phyloP scores from a whole-genome alignment of 345 rosid genomes.

The Gossypium rotundifolium region DNA sequence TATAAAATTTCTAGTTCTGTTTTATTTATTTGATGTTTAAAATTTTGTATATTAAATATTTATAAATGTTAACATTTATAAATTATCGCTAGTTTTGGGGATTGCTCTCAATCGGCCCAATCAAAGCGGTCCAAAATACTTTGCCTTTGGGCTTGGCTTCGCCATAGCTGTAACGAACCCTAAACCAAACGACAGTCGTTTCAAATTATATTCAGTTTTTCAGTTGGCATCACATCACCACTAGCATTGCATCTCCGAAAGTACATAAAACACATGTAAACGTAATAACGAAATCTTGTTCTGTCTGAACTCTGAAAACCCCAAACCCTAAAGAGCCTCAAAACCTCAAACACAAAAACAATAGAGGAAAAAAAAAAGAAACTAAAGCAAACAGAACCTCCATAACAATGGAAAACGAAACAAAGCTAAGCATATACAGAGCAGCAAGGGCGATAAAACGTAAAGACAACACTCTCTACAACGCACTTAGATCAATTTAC shows the following conservation, averaged over 20 bases:
- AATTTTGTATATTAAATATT: no score
- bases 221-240: neutral
- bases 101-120: neutral
- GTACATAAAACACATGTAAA: neutral
- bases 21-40: no score
- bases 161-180: neutral
- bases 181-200: neutral
- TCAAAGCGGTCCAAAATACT: neutral
- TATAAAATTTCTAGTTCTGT: no score
- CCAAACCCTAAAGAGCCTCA: neutral
- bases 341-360: neutral
- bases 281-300: neutral
- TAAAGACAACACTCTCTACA: slow-evolving; percentile 64
- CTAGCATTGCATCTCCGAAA: neutral
- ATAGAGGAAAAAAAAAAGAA: neutral
- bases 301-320: neutral
- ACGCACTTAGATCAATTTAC: slow-evolving; percentile 71
- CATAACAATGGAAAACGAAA: slow-evolving; percentile 20
- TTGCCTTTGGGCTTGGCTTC: neutral
- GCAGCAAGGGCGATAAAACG: slow-evolving; percentile 74
- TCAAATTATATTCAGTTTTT: neutral
- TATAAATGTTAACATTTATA: no score
- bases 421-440: slow-evolving; percentile 68
- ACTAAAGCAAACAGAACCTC: neutral
- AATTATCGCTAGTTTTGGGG: neutral